Percentiles rank a stretch among this genome's conserved stretches.
These are phyloP conservation scores for Thinopyrum elongatum DNA, from an alignment of 176 grass and related monocot species.

Conservation along the genomic window DNA sequence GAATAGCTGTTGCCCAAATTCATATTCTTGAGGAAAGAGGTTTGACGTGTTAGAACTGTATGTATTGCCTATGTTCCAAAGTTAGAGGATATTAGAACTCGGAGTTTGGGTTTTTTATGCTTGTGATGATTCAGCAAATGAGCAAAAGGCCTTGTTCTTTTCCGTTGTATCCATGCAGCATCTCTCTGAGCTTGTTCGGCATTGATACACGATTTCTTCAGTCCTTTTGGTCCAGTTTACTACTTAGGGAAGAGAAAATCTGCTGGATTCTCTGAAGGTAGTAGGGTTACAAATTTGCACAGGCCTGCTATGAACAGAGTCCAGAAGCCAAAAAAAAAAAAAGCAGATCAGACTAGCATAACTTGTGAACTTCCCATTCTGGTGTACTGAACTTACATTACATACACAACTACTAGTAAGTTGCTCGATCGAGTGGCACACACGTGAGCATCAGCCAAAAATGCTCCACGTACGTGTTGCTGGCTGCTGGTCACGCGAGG, in stretches of 20 bases:
- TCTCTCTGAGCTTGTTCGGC: not conserved
- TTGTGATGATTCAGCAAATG: not conserved
- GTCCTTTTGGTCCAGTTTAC: not conserved
- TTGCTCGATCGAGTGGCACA: not conserved
- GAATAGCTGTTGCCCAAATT: not conserved
- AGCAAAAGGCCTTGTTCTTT: not conserved
- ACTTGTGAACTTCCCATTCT: not conserved
- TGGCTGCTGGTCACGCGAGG: slow-evolving; percentile 4
- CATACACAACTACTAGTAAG: not conserved
- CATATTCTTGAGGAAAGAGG: slow-evolving; percentile 16
- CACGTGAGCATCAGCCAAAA: not conserved
- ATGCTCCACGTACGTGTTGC: not conserved
- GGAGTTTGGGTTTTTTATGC: too few species aligned
- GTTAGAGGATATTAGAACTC: not conserved
- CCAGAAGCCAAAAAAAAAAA: not conserved
- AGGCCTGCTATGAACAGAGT: not conserved
- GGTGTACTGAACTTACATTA: not conserved
- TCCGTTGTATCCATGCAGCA: not conserved
- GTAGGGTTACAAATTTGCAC: not conserved
- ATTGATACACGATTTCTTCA: not conserved
- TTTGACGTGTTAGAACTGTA: not conserved
- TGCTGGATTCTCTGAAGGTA: not conserved
- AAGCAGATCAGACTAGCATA: not conserved
- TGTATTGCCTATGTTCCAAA: not conserved
- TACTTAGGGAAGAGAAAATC: not conserved